Base-by-base conservation (phyloP, 2,329 filamentous ascomycete species). In the Daldinia sp. region DNA sequence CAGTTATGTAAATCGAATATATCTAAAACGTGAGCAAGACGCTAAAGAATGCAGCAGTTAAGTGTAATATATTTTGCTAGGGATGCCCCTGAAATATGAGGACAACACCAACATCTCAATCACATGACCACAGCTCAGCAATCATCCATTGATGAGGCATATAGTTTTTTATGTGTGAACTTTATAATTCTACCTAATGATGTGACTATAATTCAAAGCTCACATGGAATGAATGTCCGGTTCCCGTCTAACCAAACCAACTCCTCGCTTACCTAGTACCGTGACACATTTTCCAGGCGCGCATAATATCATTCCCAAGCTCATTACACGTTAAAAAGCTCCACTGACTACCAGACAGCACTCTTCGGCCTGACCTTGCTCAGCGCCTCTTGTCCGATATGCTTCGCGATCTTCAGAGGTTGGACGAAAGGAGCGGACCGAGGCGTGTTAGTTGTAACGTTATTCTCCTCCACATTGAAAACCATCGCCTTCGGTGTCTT, bases 401-500 rank as follows among this genome's bases (percentile, higher is more conserved):
- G 35, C 35, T n/a, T 41, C 15, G 53, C 53, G 35, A 56, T 37
- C 15, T 42, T 56, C 13, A 42, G 35, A 42, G 53, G 35, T 9
- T 56, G 20, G 13, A 26, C 53, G 37, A 56, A 56, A n/a, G 53
- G 53, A 23, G 53, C 53, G 35, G 53, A 56, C 7, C 37, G 53
- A 42, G 53, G 53, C 18, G 35, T 28, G 23, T 20, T 28, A 41
- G 53, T 35, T 30, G 37, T 42, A 6, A 35, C 23, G 12, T 28
- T 13, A n/a, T 56, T 37, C 30, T 28, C 37, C 9, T 56, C 53
- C 23, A 28, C 10, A 2, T 7, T 7, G 9, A 56, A 56, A 30
- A 56, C 53, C 53, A 56, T 56, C 13, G 53, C 53, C 39, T 41
- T 56, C 5, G 53, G 53, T 30, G 53, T 56, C 53, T 56, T 56